A percentile compares a stretch with the other conserved stretches of the same genome.
Evolutionary conservation across 805 yeast species (phyloP).

Genomic region (Nakazawaea ernobii): DNA sequence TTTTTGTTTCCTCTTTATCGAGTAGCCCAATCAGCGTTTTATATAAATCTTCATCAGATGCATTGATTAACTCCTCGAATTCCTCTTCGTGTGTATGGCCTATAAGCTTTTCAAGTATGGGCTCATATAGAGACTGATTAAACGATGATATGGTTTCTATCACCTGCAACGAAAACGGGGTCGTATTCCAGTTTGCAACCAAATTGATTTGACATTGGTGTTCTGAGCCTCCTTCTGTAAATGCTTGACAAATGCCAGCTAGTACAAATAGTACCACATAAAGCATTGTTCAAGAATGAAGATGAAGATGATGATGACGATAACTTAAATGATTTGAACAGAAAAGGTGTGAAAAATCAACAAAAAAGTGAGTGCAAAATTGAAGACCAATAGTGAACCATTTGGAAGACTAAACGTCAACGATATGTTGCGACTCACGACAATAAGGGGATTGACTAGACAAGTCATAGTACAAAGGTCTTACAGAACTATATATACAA

Average conservation of each 20-base stretch:
- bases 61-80: constrained; percentile 4
- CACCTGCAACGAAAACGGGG: constrained; percentile 37
- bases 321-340: too few relatives aligned
- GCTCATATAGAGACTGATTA: constrained; percentile 31
- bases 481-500: constrained; percentile 8
- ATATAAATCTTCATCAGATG: constrained; percentile 23
- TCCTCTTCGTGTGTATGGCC: constrained; percentile 26
- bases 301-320: too few relatives aligned
- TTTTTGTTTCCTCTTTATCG: constrained; percentile 8
- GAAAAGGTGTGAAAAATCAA: background rate
- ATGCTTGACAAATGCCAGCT: background rate
- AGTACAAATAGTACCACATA: constrained; percentile 2
- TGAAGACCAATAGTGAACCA: too few relatives aligned
- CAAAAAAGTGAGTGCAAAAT: background rate
- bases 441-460: background rate
- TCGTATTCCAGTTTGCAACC: constrained; percentile 32
- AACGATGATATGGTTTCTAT: constrained; percentile 33
- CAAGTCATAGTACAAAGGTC: background rate
- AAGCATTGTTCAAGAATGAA: background rate
- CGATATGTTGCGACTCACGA: background rate
- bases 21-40: constrained; percentile 15
- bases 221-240: constrained; percentile 8
- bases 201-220: constrained; percentile 24
- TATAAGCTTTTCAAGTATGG: constrained; percentile 24
- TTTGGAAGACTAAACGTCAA: too few relatives aligned